Percentiles rank a stretch among this genome's conserved stretches.
phyloP scores from a whole-genome alignment of 2,329 filamentous ascomycete genomes.

The Curvularia sp. region DNA sequence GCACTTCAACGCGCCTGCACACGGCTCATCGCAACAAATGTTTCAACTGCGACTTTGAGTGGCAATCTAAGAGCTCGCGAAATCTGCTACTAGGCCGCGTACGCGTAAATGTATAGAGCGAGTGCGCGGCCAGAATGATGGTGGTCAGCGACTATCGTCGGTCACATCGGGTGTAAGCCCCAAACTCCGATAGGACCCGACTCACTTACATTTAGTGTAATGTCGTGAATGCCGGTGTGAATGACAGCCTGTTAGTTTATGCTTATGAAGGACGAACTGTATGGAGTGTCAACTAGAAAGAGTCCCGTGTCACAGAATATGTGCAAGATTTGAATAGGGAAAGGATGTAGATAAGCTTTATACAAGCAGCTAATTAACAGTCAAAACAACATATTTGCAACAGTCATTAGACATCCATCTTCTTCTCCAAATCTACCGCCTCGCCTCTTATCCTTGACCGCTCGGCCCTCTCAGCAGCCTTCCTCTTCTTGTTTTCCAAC shows the following conservation, averaged over 20 bases:
- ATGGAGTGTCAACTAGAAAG: neutral
- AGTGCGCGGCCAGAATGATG: neutral
- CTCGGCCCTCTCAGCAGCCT: constrained; percentile 52
- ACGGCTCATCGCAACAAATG: neutral
- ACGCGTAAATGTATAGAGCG: neutral
- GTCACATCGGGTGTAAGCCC: neutral
- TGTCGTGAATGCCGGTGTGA: neutral
- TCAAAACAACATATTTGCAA: neutral
- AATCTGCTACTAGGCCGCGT: too few relatives aligned
- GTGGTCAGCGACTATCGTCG: neutral
- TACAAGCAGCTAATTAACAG: neutral
- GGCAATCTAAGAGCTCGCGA: neutral
- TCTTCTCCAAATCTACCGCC: constrained; percentile 19
- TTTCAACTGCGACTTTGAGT: neutral
- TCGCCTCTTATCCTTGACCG: constrained; percentile 32
- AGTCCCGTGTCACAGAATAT: too few relatives aligned
- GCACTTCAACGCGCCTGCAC: neutral
- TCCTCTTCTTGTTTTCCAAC: constrained; percentile 50
- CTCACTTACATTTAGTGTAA: neutral
- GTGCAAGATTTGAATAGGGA: neutral
- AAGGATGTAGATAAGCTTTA: neutral
- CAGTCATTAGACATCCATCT: constrained; percentile 19
- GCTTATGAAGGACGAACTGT: too few relatives aligned
- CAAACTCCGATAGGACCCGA: neutral
- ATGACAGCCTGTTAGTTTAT: neutral